Evolutionary conservation across 495 filamentous ascomycete species (phyloP), one percentile per base, ranked within the genome.

Genomic region (Aspergillus asperescens): DNA sequence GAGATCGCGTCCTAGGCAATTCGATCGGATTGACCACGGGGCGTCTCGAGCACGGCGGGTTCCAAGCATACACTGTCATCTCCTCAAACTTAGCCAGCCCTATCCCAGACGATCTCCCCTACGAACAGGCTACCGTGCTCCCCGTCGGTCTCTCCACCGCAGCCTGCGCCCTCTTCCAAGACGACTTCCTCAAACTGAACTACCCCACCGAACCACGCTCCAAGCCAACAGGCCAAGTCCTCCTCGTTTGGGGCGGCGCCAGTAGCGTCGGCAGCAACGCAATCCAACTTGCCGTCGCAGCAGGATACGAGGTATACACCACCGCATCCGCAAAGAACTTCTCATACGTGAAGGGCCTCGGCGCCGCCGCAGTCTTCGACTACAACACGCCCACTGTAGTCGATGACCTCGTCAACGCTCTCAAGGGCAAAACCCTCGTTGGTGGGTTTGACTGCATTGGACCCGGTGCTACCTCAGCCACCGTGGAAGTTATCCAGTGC

Each of bases 201-300:
- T 50, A 56, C 9, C 78, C 76, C 0, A 57, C 63, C 20, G 53
- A 34, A 19, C 61, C 60, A 0, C 59, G 63, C 5, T 53, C 69
- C 1, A 2, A 34, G 0, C 1, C 25, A 0, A 68, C 54, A 1
- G 70, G 64, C 2, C 58, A 80, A 46, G 66, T 62, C 1, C 37
- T 87, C 0, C 60, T 85, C 1, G 61, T 85, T 46, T 86, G 81
- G 76, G 82, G 82, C 24, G 84, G 81, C 27, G 71, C 77, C 4
- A 71, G 73, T 2, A 78, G 76, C 25, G 78, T 86, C 5, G 84
- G 84, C 8, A 67, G 72, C 60, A 77, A 75, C 48, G 80, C 78
- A 0, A 82, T 86, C 48, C 85, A 87, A 59, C 75, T 85, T 18
- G 81, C 79, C 4, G 64, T 66, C 1, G 76, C 78, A 0, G 72